A percentile compares a stretch with the other conserved stretches of the same genome.
These are phyloP conservation scores for Neopestalotiopsis sp. DNA, from an alignment of 2,329 filamentous ascomycete genomes.

Conservation along the genomic window DNA sequence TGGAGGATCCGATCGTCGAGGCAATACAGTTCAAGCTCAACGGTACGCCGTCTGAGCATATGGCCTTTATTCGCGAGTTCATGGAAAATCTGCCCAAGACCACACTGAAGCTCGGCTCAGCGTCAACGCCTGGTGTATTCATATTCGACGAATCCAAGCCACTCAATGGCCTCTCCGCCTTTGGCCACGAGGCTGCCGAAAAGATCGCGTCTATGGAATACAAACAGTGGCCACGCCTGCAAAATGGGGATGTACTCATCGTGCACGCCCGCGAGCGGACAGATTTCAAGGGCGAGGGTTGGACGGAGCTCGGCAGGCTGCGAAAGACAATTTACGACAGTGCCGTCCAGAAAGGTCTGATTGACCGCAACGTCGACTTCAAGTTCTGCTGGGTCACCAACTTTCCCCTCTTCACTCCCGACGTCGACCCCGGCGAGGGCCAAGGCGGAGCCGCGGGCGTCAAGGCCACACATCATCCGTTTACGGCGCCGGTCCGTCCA, in stretches of 20 bases:
- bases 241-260: conserved; percentile 80
- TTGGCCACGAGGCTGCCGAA: conserved; percentile 35
- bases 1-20: conserved; percentile 75
- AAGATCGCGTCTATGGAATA: conserved; percentile 29
- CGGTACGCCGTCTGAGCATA: conserved; percentile 49
- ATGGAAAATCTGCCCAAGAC: conserved; percentile 68
- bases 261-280: conserved; percentile 76
- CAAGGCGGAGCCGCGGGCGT: conserved; percentile 84
- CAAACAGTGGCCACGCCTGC: conserved; percentile 41
- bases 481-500: conserved; percentile 81
- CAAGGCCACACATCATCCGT: conserved; percentile 91
- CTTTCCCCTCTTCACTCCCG: conserved; percentile 90
- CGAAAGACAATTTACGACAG: conserved; percentile 72
- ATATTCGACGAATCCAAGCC: conserved; percentile 77
- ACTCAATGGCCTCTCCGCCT: conserved; percentile 71
- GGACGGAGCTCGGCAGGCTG: conserved; percentile 73
- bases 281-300: conserved; percentile 70
- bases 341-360: conserved; percentile 67
- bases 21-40: conserved; percentile 71
- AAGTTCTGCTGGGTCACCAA: conserved; percentile 85
- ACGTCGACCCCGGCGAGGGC: conserved; percentile 64
- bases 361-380: conserved; percentile 57
- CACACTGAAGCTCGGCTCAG: conserved; percentile 67
- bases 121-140: conserved; percentile 82
- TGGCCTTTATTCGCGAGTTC: conserved; percentile 61